A percentile compares a stretch with the other conserved stretches of the same genome.
Evolutionary conservation across 2,329 filamentous ascomycete genomes (phyloP).

Genomic region (Ramularia endophylla): DNA sequence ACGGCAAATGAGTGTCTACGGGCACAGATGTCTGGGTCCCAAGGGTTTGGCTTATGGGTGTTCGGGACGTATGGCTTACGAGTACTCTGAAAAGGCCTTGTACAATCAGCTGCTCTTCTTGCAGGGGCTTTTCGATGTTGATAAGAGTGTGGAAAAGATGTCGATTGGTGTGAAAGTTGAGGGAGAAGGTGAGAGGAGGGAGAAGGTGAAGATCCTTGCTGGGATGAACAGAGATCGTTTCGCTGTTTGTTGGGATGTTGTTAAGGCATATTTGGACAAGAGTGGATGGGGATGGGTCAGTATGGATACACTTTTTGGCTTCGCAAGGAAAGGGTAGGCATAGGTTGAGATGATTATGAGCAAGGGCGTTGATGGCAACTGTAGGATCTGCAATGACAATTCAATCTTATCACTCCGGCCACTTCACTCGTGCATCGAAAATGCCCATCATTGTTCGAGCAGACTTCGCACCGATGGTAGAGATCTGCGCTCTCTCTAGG

Average conservation of each 20-base stretch:
- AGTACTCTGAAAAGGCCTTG: constrained; percentile 79
- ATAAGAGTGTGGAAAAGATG: constrained; percentile 59
- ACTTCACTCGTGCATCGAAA: no score
- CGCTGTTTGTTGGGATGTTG: constrained; percentile 65
- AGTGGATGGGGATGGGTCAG: constrained; percentile 39
- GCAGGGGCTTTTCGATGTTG: constrained; percentile 78
- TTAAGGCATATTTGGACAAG: constrained; percentile 50
- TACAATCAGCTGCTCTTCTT: constrained; percentile 96
- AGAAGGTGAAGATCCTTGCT: constrained; percentile 60
- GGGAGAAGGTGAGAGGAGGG: constrained; percentile 51
- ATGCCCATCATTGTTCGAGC: no score
- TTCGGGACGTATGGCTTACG: constrained; percentile 79
- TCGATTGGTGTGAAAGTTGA: constrained; percentile 31
- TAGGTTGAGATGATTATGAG: constrained; percentile 1
- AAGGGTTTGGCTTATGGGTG: constrained; percentile 80
- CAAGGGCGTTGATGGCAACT: background rate
- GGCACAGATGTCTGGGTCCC: constrained; percentile 80
- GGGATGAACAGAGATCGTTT: constrained; percentile 81
- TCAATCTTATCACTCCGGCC: no score
- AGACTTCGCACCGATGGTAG: no score
- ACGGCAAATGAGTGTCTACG: constrained; percentile 88
- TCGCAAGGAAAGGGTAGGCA: constrained; percentile 31
- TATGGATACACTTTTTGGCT: constrained; percentile 44
- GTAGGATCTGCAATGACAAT: no score
- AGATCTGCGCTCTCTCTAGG: no score